These are phyloP conservation scores for Phytophthora fragariaefolia DNA, from an alignment of 352 stramenopile genomes.

Conservation along the genomic window DNA sequence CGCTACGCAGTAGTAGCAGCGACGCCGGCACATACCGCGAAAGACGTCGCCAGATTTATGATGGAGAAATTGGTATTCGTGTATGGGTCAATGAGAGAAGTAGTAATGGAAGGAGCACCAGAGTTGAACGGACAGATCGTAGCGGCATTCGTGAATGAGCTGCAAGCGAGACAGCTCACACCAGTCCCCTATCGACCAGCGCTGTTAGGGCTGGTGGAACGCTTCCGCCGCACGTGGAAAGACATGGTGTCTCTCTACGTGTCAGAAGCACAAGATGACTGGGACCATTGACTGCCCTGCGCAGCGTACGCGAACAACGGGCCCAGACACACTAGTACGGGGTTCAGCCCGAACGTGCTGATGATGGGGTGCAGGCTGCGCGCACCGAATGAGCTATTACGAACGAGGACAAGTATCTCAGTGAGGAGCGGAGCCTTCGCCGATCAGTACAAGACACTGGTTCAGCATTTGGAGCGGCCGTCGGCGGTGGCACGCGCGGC, in stretches of 20 bases:
- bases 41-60: neutral
- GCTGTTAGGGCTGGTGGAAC: neutral
- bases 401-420: too few species aligned
- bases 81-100: neutral
- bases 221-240: neutral
- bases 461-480: too few species aligned
- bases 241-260: neutral
- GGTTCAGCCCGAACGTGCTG: neutral
- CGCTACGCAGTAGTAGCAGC: constrained; percentile 4
- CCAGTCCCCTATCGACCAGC: neutral
- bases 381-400: too few species aligned
- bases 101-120: neutral
- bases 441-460: too few species aligned
- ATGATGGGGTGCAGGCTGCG: too few species aligned
- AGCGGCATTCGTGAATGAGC: neutral
- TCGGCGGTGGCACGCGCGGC: too few species aligned
- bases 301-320: neutral
- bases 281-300: neutral
- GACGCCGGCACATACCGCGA: neutral
- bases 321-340: neutral
- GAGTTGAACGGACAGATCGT: neutral
- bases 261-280: neutral
- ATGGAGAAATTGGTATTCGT: neutral
- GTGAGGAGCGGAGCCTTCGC: too few species aligned
- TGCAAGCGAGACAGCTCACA: neutral